phyloP scores from a whole-genome alignment of 2,329 filamentous ascomycete genomes.

The Hirsutella thompsonii region DNA sequence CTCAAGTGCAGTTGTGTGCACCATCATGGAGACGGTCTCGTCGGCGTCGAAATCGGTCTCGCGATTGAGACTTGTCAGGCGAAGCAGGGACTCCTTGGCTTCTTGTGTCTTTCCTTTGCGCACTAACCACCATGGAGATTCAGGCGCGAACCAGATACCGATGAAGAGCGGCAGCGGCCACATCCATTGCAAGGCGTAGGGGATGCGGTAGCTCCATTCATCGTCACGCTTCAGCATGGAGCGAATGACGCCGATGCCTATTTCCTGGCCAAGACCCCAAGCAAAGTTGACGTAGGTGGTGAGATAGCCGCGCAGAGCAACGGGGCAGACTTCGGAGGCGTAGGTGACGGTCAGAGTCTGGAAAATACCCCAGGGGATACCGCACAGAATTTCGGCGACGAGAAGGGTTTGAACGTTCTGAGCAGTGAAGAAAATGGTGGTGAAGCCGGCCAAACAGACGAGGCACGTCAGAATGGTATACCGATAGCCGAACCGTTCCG shows the following conservation, averaged over 20 bases:
- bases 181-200: conserved; percentile 66
- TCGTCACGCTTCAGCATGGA: conserved; percentile 51
- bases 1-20: conserved; percentile 74
- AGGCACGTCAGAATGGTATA: conserved; percentile 50
- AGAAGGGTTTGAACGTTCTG: conserved; percentile 45
- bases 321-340: conserved; percentile 59
- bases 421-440: conserved; percentile 53
- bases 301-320: conserved; percentile 56
- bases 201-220: conserved; percentile 57
- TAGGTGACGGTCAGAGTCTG: conserved; percentile 50
- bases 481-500: conserved; percentile 55
- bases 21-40: conserved; percentile 85
- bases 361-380: conserved; percentile 50
- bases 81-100: conserved; percentile 52
- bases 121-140: conserved; percentile 67
- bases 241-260: conserved; percentile 62
- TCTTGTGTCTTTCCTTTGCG: conserved; percentile 50
- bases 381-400: conserved; percentile 49
- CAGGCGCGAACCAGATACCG: conserved; percentile 55
- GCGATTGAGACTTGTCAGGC: conserved; percentile 47
- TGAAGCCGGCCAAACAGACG: conserved; percentile 39
- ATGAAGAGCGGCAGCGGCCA: conserved; percentile 57
- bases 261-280: conserved; percentile 64
- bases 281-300: conserved; percentile 69
- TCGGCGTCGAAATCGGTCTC: conserved; percentile 68